Conservation (phyloP, 257 asterid species). For the Cynanchum wilfordii region DNA sequence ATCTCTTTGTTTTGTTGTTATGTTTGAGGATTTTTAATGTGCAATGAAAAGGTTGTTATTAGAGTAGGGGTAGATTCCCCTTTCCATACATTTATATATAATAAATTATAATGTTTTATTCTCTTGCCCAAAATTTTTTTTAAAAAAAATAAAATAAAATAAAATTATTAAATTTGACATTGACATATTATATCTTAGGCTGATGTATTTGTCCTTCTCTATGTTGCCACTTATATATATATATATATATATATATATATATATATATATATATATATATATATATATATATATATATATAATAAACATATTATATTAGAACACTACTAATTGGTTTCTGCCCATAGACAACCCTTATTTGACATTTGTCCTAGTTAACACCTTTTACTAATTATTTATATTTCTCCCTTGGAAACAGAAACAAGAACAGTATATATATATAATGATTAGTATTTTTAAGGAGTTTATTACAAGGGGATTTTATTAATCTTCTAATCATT, state of each 20-base stretch:
- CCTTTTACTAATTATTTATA: background rate
- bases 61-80: constrained; percentile 25
- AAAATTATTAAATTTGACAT: background rate
- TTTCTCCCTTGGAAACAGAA: background rate
- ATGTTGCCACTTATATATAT: background rate
- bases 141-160: background rate
- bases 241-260: background rate
- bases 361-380: background rate
- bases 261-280: background rate
- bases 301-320: background rate
- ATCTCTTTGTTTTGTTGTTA: constrained; percentile 36
- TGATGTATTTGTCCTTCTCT: constrained; percentile 17
- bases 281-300: no score
- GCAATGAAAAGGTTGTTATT: background rate
- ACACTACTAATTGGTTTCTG: background rate
- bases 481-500: background rate
- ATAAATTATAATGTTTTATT: no score
- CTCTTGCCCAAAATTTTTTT: no score
- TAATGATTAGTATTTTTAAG: background rate
- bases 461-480: background rate
- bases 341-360: background rate
- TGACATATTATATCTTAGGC: constrained; percentile 7
- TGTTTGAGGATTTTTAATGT: background rate
- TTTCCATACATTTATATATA: background rate
- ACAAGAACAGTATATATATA: background rate